Evolutionary conservation across 768 basidiomycete genomes (phyloP).

Genomic region (Lentinula detonsa): DNA sequence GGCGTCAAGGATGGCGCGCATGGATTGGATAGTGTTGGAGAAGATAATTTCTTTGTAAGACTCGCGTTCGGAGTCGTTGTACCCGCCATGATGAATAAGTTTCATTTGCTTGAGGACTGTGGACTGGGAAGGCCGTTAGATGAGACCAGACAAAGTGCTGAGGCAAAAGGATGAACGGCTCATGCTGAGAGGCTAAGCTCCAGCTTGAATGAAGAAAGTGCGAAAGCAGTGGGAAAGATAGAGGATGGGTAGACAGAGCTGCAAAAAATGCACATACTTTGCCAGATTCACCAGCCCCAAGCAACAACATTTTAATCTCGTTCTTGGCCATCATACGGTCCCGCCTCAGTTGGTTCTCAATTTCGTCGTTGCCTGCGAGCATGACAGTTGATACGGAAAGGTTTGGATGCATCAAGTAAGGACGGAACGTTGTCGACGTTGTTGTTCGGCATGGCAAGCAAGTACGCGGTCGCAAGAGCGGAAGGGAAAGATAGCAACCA

Average conservation of each 20-base stretch:
- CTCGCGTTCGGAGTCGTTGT: conserved; percentile 84
- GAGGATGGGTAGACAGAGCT: too few species aligned
- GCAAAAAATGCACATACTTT: conserved; percentile 45
- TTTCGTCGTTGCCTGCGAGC: conserved; percentile 81
- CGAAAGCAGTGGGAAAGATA: too few species aligned
- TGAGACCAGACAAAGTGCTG: background rate
- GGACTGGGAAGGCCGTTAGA: conserved; percentile 41
- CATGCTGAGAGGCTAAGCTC: background rate
- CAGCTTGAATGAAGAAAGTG: too few species aligned
- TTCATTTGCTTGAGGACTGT: conserved; percentile 98
- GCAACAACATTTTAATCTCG: conserved; percentile 92
- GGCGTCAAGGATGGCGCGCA: conserved; percentile 94
- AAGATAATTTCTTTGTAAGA: conserved; percentile 95
- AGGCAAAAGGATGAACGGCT: background rate
- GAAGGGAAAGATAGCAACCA: background rate
- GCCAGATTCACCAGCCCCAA: conserved; percentile 96
- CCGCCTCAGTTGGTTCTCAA: conserved; percentile 86
- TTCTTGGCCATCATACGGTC: conserved; percentile 88
- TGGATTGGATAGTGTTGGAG: conserved; percentile 90
- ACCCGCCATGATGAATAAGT: conserved; percentile 88
- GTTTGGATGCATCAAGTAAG: background rate
- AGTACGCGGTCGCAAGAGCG: background rate
- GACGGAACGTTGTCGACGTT: too few species aligned
- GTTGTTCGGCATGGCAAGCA: too few species aligned
- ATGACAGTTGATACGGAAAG: background rate